Evolutionary conservation across 1,139 yeast genomes (phyloP), one percentile per base, ranked within the genome.

Genomic region (Sugiyamaella castrensis): DNA sequence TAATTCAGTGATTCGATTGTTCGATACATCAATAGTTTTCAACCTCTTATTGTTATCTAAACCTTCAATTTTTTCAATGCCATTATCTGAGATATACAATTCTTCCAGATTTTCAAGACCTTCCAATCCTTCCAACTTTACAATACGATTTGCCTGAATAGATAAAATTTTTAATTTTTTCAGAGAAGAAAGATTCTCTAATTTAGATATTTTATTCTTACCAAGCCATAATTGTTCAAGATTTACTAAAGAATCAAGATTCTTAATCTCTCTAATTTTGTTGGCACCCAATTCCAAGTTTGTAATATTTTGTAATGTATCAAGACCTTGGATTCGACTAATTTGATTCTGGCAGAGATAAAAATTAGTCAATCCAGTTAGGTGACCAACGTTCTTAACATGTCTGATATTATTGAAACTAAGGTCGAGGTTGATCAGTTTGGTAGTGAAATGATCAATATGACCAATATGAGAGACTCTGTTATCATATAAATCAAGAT

Each of bases 231-330:
- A 71, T 66, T 91, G 87, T 55, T 80, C 79, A 46, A 94, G 70
- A 46, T 76, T 78, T 0, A 68, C 68, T 51, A 87, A 70, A 1
- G 64, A 60, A 12, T 76, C 76, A 60, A 91, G 67, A 44, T 76
- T 77, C 54, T 82, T 75, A 48, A 94, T 84, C 48, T 70, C 70
- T 43, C 79, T 78, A 47, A 94, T 80, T 55, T 81, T 77, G 68
- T 94, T 94, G 29, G 98, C 98, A 8, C 98, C 99, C 37, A 94
- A 72, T 66, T 94, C 99, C 52, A 92, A 72, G 58, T 85, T 87
- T 47, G 71, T 77, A 57, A 92, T 67, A n/a, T 78, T 73, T 0
- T 68, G 69, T 51, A 91, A 72, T 1, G 75, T 73, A 10, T 77
- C 81, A 46, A 94, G 61, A 57, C 84, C 83, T 54, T 80, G 82